A percentile compares a stretch with the other conserved stretches of the same genome.
Evolutionary conservation across 257 asterid species (phyloP).

Genomic region (Cruciata laevipes): DNA sequence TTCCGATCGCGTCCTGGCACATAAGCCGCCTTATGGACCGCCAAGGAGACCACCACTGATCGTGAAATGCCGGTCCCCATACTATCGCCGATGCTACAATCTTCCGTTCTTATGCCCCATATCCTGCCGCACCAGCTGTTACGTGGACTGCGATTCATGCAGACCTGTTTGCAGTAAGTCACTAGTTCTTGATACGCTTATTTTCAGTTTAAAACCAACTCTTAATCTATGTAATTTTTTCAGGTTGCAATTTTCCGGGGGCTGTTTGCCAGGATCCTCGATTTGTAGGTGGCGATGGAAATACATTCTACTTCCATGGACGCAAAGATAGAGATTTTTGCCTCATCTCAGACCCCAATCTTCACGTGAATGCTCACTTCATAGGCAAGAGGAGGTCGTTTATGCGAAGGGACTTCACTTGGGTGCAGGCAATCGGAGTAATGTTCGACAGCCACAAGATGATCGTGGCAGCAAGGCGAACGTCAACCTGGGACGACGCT

Average conservation of each 20-base stretch:
- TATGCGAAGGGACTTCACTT: slow-evolving; percentile 54
- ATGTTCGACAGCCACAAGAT: slow-evolving; percentile 35
- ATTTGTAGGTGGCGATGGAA: slow-evolving; percentile 69
- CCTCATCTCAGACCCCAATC: slow-evolving; percentile 44
- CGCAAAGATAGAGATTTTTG: slow-evolving; percentile 44
- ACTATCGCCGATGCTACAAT: slow-evolving; percentile 2
- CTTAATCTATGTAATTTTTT: background rate
- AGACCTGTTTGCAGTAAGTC: slow-evolving; percentile 19
- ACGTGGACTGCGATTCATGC: slow-evolving; percentile 16
- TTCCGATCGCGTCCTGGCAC: background rate
- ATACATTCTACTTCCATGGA: slow-evolving; percentile 70
- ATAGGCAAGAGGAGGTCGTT: slow-evolving; percentile 39
- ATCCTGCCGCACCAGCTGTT: slow-evolving; percentile 7
- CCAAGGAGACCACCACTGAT: background rate
- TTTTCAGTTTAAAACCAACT: background rate
- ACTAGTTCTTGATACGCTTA: too few relatives aligned
- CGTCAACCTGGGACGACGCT: slow-evolving; percentile 39
- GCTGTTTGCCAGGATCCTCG: slow-evolving; percentile 78
- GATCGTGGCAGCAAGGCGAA: slow-evolving; percentile 37
- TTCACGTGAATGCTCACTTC: slow-evolving; percentile 59
- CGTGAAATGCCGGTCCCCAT: slow-evolving; percentile 9
- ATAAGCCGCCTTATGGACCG: background rate
- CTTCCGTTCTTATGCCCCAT: slow-evolving; percentile 5
- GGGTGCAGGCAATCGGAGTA: slow-evolving; percentile 58
- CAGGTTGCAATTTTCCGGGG: slow-evolving; percentile 59